Conservation (phyloP, 2,329 filamentous ascomycete genomes). For the Ophiostoma australiae region DNA sequence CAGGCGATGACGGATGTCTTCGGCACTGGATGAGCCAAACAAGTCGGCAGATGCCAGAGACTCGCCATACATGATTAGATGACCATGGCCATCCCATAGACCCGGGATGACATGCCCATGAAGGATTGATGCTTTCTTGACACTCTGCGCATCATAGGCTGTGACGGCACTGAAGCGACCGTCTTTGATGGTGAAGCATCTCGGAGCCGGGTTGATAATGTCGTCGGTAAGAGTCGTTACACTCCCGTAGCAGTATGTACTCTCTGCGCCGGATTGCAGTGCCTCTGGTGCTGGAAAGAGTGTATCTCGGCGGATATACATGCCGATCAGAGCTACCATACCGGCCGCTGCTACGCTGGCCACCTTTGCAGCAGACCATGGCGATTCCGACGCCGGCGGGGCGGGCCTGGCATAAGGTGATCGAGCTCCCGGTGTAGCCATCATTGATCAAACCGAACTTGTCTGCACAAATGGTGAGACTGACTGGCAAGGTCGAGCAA, state of each 20-base stretch:
- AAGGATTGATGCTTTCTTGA: conserved; percentile 29
- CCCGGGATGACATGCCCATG: conserved; percentile 59
- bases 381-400: background rate
- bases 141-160: conserved; percentile 32
- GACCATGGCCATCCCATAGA: conserved; percentile 67
- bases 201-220: conserved; percentile 32
- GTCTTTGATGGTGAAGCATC: conserved; percentile 52
- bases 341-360: conserved; percentile 13
- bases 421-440: background rate
- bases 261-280: background rate
- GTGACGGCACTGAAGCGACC: conserved; percentile 51
- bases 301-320: background rate
- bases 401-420: background rate
- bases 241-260: conserved; percentile 42
- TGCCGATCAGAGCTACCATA: conserved; percentile 4
- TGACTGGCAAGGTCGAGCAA: background rate
- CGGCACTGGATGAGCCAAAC: conserved; percentile 53
- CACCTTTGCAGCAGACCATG: conserved; percentile 8
- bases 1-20: conserved; percentile 51
- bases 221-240: conserved; percentile 40
- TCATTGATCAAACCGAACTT: background rate
- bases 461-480: background rate
- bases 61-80: conserved; percentile 60
- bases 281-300: background rate
- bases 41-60: conserved; percentile 62